Evolutionary conservation across 257 asterid species (phyloP).

Genomic region (Rhazya stricta): DNA sequence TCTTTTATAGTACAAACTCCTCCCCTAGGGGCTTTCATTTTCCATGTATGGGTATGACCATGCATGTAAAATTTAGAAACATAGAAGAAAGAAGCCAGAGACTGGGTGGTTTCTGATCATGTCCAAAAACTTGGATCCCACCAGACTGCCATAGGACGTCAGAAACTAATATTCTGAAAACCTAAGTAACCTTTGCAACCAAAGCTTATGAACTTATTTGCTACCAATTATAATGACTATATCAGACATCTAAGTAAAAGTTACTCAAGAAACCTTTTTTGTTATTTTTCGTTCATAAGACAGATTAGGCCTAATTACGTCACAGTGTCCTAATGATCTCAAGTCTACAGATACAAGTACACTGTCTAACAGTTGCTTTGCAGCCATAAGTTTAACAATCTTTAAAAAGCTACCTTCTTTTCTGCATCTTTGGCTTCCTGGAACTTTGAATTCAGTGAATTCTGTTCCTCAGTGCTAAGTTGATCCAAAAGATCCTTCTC

Average conservation of each 20-base stretch:
- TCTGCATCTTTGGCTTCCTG: slow-evolving; percentile 93
- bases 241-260: background rate
- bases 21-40: background rate
- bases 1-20: too few relatives aligned
- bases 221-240: background rate
- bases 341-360: background rate
- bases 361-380: background rate
- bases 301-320: background rate
- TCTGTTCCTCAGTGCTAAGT: slow-evolving; percentile 91
- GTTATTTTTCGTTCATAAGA: background rate
- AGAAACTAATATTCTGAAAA: background rate
- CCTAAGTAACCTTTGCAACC: background rate
- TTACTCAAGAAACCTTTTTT: background rate
- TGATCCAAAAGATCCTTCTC: slow-evolving; percentile 88
- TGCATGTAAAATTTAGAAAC: background rate
- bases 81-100: background rate
- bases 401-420: slow-evolving; percentile 51
- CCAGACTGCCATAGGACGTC: background rate
- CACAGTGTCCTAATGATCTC: background rate
- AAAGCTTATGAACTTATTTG: background rate
- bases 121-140: background rate
- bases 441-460: slow-evolving; percentile 64
- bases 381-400: background rate
- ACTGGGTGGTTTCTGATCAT: background rate
- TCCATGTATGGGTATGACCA: background rate